Base-by-base conservation (phyloP, 1,139 yeast genomes). In the Geotrichum cucujoidarum region DNA sequence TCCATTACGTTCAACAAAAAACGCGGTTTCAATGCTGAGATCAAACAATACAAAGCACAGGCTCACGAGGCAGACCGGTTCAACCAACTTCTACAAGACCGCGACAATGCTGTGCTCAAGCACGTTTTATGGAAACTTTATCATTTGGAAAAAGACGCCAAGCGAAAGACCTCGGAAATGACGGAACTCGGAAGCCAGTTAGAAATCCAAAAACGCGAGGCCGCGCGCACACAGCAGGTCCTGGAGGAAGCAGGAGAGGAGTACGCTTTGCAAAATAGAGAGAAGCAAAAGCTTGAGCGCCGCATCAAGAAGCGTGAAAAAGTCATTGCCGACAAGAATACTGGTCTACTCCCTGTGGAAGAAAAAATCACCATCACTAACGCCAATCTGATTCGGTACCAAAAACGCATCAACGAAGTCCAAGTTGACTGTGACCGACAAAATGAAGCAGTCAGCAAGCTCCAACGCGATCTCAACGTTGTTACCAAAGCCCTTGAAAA, bases 11-110 rank as follows among this genome's bases (percentile, higher is more conserved):
- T 85, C 56, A 78, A 88, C 37, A 77, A 83, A 56, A 83, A 83
- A 65, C 77, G 94, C 60, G 78, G 84, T 37, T 72, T 85, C 45
- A 82, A 78, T 58, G 78, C 83, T 25, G 97, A 90, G 61, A 75
- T 88, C 43, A 84, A 78, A 60, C 90, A 85, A 55, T 87, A 87
- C 60, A 80, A 79, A 56, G 90, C 80, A 52, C 95, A 89, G 62
- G 73, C 83, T 58, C 71, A 70, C 6, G 95, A 87, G 62, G 87
- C 85, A 45, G 84, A 82, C 52, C 70, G 74, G 48, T 89, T 81
- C 61, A 85, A 82, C 55, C 66, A 69, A 35, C 81, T 78, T 57
- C 62, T 81, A 11, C 67, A 67, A 3, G 80, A 56, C 34, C 56
- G 73, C 47, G 70, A 67, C 8, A 69, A 74, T 11, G 64, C 80